Base-by-base conservation (phyloP, 2,329 filamentous ascomycete species). In the Verticillium albo-atrum region DNA sequence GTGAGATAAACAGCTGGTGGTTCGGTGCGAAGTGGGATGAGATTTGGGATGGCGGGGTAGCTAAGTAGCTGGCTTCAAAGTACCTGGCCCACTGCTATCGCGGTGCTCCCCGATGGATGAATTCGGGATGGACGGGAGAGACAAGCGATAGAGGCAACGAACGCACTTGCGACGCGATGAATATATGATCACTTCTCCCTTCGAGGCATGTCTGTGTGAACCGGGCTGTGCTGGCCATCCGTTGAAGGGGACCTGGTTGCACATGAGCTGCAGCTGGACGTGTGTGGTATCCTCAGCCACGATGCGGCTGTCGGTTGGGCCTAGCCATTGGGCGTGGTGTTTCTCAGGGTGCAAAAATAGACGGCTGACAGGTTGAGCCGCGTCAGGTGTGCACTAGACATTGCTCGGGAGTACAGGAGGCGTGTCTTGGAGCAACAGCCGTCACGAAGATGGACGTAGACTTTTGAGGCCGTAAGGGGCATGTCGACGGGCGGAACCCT, bases 1-100 rank as follows among this genome's bases (percentile, higher is more conserved):
- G 55, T 20, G 47, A 17, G 17, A 23, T 25, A 15, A 17, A 10
- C n/a, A n/a, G n/a, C n/a, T n/a, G n/a, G n/a, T n/a, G n/a, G n/a
- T 9, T 12, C 27, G 14, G 26, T 4, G 10, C 26, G 27, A 28
- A 37, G 23, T 15, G 58, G 54, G 54, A 47, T 23, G 32, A 30
- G 30, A 32, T 20, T 23, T 23, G 52, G 53, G 34, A 58, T 54
- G 58, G 56, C 53, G 60, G 56, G 60, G 55, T 58, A 34, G 26
- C 42, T 25, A 28, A 23, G 27, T 27, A 17, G 27, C 54, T n/a
- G 37, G 32, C 6, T 47, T 27, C 23, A 35, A 20, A 32, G 9
- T 34, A 28, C 27, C 17, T 12, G 42, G 30, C 56, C 23, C 28
- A 57, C 42, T 51, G 42, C 50, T 5, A 37, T 1, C 6, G 35